Base-by-base conservation (phyloP, 192 early-diverging fungal genomes). In the Gamsiella multidivaricata region DNA sequence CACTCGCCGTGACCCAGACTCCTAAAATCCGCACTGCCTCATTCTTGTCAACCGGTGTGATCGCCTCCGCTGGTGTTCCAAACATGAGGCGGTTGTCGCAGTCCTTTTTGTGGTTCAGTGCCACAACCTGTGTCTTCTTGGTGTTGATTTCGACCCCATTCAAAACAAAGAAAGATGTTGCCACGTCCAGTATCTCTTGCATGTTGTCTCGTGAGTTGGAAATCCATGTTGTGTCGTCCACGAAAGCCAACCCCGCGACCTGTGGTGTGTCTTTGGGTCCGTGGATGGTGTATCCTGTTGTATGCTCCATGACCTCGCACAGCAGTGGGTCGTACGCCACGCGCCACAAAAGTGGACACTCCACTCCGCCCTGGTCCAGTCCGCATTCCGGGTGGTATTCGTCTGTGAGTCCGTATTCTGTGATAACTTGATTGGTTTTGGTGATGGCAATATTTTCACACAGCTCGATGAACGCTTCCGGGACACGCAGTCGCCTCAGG, bases 301-400 rank as follows among this genome's bases (percentile, higher is more conserved):
- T 11, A 11, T 29, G 12, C 0, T 17, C 15, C 54, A 34, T n/a
- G 33, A 33, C 54, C 4, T 18, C 54, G 32, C 0, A 4, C 8
- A 6, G 10, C 54, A 33, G n/a, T 0, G 46, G 15, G 43, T 68
- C 65, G 33, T 68, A 68, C 0, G 46, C 65, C 0, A 68, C n/a
- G 1, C 54, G 9, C 65, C 65, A 58, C 0, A 68, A 31, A 4
- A 68, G 32, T 26, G 65, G 65, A 25, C 65, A 58, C 33, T 68
- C 65, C 0, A 68, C 55, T 0, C 65, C 65, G 12, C 65, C 65
- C 47, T 68, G 65, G 42, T 68, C 65, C 46, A 68, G 33, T 3
- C 65, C 65, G 23, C 65, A 68, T 0, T 34, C 29, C 0, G 65
- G 55, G 14, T 39, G 32, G 23, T 56, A 68, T 2, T 58, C 55